A percentile compares a stretch with the other conserved stretches of the same genome.
Conservation (phyloP, 345 rosid genomes). For the Eucalyptus erythrocorys region DNA sequence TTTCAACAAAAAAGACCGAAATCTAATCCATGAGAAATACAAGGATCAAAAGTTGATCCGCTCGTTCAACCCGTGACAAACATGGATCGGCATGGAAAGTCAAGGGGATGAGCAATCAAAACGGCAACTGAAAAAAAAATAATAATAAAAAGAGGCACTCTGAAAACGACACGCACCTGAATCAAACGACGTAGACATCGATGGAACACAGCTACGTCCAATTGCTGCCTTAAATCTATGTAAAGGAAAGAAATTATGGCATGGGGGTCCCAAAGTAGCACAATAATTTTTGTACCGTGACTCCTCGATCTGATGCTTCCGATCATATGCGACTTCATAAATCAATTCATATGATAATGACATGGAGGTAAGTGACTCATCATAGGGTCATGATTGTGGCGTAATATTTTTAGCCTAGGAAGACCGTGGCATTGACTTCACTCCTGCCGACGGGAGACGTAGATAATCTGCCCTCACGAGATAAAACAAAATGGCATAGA, state of each 20-base stretch:
- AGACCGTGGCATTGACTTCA: background rate
- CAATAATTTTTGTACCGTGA: background rate
- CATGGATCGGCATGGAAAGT: too few relatives aligned
- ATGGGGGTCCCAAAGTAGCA: accelerated
- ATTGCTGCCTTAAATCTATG: background rate
- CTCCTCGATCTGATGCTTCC: background rate
- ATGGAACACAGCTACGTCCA: accelerated
- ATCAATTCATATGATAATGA: background rate
- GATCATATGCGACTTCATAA: too few relatives aligned
- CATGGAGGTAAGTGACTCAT: background rate
- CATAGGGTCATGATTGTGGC: background rate
- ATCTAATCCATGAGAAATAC: too few relatives aligned
- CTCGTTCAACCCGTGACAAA: too few relatives aligned
- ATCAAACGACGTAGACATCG: background rate
- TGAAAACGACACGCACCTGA: background rate
- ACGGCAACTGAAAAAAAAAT: accelerated
- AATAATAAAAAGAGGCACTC: too few relatives aligned
- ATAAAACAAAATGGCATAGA: too few relatives aligned
- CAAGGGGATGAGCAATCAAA: too few relatives aligned
- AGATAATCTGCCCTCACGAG: too few relatives aligned
- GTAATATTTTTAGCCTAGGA: background rate
- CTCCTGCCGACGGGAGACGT: background rate
- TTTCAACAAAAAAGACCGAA: too few relatives aligned
- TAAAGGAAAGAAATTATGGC: background rate
- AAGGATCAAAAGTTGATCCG: too few relatives aligned